phyloP scores from a whole-genome alignment of 1,139 yeast genomes.

The Candida labiduridarum region DNA sequence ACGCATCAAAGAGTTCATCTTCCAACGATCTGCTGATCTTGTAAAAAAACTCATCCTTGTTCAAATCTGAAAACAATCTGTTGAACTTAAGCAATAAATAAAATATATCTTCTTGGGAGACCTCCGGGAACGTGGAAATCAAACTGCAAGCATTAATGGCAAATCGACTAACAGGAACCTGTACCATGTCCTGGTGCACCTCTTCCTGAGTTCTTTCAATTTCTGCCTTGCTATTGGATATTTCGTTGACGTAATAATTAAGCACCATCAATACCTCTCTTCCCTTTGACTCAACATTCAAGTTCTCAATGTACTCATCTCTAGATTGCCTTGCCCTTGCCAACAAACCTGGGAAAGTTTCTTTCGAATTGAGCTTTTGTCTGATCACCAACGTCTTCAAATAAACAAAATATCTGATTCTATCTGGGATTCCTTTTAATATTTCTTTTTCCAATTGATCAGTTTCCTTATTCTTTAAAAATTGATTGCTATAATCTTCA shows the following conservation, averaged over 20 bases:
- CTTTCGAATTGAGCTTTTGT: constrained; percentile 30
- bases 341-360: constrained; percentile 32
- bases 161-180: constrained; percentile 17
- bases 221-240: constrained; percentile 5
- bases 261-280: constrained; percentile 36
- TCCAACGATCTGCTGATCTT: constrained; percentile 41
- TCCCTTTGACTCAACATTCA: constrained; percentile 21
- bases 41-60: constrained; percentile 42
- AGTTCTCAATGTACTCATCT: constrained; percentile 24
- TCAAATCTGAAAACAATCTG: constrained; percentile 28
- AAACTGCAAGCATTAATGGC: constrained; percentile 25
- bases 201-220: constrained; percentile 4
- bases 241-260: constrained; percentile 34
- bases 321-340: constrained; percentile 28
- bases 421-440: constrained; percentile 35
- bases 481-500: constrained; percentile 24
- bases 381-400: constrained; percentile 36
- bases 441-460: constrained; percentile 30
- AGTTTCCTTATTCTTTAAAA: constrained; percentile 20
- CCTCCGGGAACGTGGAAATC: constrained; percentile 23
- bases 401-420: constrained; percentile 34
- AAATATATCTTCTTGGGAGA: constrained; percentile 33
- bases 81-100: constrained; percentile 38
- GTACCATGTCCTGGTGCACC: constrained; percentile 1
- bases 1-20: constrained; percentile 29